Conservation (phyloP, 371 early-diverging fungal species). For the Apophysomyces trapeziformis region DNA sequence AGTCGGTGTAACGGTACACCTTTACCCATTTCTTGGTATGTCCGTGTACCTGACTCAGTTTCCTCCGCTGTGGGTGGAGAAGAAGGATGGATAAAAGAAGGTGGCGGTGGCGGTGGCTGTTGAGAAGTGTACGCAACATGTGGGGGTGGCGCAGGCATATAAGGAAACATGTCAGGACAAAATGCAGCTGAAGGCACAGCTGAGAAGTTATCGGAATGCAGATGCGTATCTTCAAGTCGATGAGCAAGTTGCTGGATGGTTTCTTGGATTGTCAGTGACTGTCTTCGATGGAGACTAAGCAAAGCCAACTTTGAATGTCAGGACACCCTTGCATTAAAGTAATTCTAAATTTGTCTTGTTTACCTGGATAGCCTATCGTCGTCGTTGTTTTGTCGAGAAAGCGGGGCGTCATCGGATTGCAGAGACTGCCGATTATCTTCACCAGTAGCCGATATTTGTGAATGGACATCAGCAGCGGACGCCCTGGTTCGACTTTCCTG, state of each 20-base stretch:
- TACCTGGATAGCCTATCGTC: constrained; percentile 17
- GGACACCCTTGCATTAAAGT: neutral
- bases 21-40: constrained; percentile 50
- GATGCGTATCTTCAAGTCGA: constrained; percentile 39
- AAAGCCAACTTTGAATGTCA: neutral
- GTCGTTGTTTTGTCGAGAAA: constrained; percentile 26
- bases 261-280: constrained; percentile 27
- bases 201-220: constrained; percentile 16
- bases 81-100: neutral
- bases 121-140: constrained; percentile 1
- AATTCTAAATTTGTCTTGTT: neutral
- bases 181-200: neutral
- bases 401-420: constrained; percentile 19
- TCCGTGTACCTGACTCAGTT: constrained; percentile 13
- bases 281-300: constrained; percentile 22
- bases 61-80: constrained; percentile 6
- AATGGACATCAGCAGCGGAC: constrained; percentile 25
- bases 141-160: constrained; percentile 1
- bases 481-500: constrained; percentile 31
- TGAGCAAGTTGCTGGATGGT: constrained; percentile 39
- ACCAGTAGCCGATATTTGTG: constrained; percentile 33
- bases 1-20: constrained; percentile 57
- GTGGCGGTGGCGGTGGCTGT: neutral
- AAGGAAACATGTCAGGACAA: neutral
- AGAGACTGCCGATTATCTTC: constrained; percentile 33